Conservation (phyloP, 2,329 filamentous ascomycete species). For the Xylaria multiplex region DNA sequence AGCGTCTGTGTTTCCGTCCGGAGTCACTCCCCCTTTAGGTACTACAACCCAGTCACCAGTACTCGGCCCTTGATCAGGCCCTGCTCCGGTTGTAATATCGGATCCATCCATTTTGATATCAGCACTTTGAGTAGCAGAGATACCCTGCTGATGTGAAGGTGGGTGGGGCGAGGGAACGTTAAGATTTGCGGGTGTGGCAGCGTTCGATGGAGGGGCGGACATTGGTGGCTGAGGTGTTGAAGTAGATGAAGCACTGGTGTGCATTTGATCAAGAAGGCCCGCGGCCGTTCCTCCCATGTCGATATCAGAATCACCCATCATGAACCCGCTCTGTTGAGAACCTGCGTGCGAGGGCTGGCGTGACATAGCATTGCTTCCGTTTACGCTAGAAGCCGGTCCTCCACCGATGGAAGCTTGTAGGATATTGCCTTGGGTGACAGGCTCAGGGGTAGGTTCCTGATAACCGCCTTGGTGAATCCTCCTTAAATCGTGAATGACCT, state of each 20-base stretch:
- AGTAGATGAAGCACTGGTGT: slow-evolving; percentile 67
- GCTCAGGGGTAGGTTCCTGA: slow-evolving; percentile 68
- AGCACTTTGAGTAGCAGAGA: slow-evolving; percentile 35
- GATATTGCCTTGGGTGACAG: slow-evolving; percentile 44
- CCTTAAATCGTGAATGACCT: slow-evolving; percentile 70
- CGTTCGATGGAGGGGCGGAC: slow-evolving; percentile 66
- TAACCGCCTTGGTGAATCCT: slow-evolving; percentile 82
- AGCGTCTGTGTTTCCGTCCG: slow-evolving; percentile 48
- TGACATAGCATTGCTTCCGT: slow-evolving; percentile 54
- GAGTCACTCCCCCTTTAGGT: slow-evolving; percentile 66
- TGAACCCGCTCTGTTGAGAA: slow-evolving; percentile 65
- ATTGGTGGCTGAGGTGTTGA: slow-evolving; percentile 70
- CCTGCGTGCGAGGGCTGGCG: slow-evolving; percentile 64
- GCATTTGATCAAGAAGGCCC: slow-evolving; percentile 75
- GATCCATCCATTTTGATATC: slow-evolving; percentile 68
- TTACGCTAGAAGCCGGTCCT: slow-evolving; percentile 37
- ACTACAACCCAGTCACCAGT: slow-evolving; percentile 81
- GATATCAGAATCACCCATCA: slow-evolving; percentile 69
- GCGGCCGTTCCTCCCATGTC: slow-evolving; percentile 73
- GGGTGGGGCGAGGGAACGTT: slow-evolving; percentile 59
- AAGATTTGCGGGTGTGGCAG: slow-evolving; percentile 64
- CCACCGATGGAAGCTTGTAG: slow-evolving; percentile 35
- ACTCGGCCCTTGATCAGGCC: slow-evolving; percentile 61
- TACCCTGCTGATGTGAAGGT: slow-evolving; percentile 35
- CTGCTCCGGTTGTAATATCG: slow-evolving; percentile 55